phyloP scores from a whole-genome alignment of 1,139 yeast species.

The Blastobotrys arbuscula region DNA sequence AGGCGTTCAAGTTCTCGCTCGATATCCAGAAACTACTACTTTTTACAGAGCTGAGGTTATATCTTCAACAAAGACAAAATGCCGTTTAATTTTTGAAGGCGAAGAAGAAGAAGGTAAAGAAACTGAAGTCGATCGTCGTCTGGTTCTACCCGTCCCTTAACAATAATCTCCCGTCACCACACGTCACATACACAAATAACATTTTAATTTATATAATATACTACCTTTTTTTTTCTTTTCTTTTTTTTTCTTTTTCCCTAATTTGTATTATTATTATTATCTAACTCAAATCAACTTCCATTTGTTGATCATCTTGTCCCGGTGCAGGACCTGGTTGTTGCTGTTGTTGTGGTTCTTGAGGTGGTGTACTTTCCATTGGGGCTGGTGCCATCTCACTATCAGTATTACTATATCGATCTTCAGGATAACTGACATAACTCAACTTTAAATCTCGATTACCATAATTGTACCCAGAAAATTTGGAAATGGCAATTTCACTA shows the following conservation, averaged over 20 bases:
- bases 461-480: slow-evolving; percentile 71
- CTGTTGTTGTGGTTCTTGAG: no score
- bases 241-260: not conserved
- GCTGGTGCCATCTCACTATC: not conserved
- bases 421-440: slow-evolving; percentile 44
- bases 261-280: not conserved
- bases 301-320: not conserved
- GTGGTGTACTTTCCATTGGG: slow-evolving; percentile 1
- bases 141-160: slow-evolving; percentile 63
- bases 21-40: slow-evolving; percentile 97
- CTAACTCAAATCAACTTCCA: not conserved
- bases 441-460: slow-evolving; percentile 73
- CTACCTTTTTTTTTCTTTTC: no score
- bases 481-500: slow-evolving; percentile 70
- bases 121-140: slow-evolving; percentile 81
- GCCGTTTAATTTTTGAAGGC: slow-evolving; percentile 84
- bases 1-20: slow-evolving; percentile 79
- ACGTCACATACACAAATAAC: no score
- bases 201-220: no score
- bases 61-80: slow-evolving; percentile 66
- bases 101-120: slow-evolving; percentile 96
- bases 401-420: not conserved
- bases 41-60: slow-evolving; percentile 92
- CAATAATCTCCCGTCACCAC: no score
- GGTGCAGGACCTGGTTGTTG: not conserved